Base-by-base conservation (phyloP, 805 yeast species). In the Zygoascus ofunaensis region DNA sequence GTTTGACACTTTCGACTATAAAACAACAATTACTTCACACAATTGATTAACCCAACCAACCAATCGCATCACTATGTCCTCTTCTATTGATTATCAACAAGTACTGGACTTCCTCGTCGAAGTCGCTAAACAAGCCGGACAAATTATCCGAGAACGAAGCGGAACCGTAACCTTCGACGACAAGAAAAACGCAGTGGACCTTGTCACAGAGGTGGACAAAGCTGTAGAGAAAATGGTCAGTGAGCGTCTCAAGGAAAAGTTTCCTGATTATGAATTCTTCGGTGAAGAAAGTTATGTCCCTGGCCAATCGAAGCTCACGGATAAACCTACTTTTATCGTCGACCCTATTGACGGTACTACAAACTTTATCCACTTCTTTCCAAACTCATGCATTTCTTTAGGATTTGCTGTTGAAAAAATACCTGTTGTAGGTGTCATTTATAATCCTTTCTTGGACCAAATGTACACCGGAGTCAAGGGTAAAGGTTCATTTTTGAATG, bases 291-390 rank as follows among this genome's bases (percentile, higher is more conserved):
- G 77, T 19, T 77, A 66, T 49, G 62, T 71, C 10, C 69, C 70
- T 3, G 81, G 79, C 1, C 62, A 58, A 24, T 66, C 79, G 2
- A 56, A 55, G 38, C 61, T 79, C 14, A 62, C 72, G 1, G 68
- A 68, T 34, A 73, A 63, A 3, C 83, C 83, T 18, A 77, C 82
- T 1, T 79, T 79, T 54, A 71, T 79, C 44, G 79, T 79, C 17
- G 83, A 78, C 54, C 81, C 81, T 35, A 73, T 76, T 55, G 82
- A 77, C 51, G 83, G 83, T 10, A 79, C 84, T 1, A 77, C 82
- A 4, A 74, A 79, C 58, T 79, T 79, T 58, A 70, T 78, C 42
- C 84, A 79, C 56, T 70, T 67, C 38, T 79, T 74, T 61, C 84
- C 83, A 1, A 73, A 68, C 55, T 71, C 78, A 37, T 78, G 82